phyloP scores from a whole-genome alignment of 164 flowering plant species.

The Macadamia integrifolia region DNA sequence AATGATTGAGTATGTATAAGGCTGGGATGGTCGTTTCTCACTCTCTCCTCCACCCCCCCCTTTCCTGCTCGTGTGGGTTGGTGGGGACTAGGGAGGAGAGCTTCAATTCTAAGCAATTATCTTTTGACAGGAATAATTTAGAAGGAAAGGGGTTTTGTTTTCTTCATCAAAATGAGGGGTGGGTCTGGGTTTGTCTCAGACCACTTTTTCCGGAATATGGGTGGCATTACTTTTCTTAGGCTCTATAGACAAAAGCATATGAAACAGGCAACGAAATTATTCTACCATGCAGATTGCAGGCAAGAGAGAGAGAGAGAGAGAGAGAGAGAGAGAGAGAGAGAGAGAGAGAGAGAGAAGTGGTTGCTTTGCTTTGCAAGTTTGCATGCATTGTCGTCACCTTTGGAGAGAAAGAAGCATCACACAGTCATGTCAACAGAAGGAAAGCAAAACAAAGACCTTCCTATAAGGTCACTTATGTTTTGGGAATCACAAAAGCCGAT shows the following conservation, averaged over 20 bases:
- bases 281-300: conserved; percentile 26
- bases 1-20: too few relatives aligned
- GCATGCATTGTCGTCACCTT: conserved; percentile 17
- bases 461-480: conserved; percentile 19
- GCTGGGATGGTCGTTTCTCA: too few relatives aligned
- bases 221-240: not conserved
- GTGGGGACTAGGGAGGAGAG: too few relatives aligned
- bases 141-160: too few relatives aligned
- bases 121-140: not conserved
- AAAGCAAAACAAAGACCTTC: conserved; percentile 15
- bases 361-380: conserved; percentile 15
- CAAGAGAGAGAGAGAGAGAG: conserved; percentile 23
- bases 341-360: too few relatives aligned
- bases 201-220: not conserved
- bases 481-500: conserved; percentile 27
- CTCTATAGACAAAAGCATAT: conserved; percentile 3
- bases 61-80: too few relatives aligned
- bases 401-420: conserved; percentile 25
- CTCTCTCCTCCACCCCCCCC: too few relatives aligned
- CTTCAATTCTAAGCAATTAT: too few relatives aligned
- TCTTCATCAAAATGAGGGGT: too few relatives aligned
- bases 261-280: conserved; percentile 29
- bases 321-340: too few relatives aligned
- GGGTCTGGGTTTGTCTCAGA: not conserved
- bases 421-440: not conserved